These are phyloP conservation scores for Anisogramma anomala DNA, from an alignment of 2,329 filamentous ascomycete species.

Conservation along the genomic window DNA sequence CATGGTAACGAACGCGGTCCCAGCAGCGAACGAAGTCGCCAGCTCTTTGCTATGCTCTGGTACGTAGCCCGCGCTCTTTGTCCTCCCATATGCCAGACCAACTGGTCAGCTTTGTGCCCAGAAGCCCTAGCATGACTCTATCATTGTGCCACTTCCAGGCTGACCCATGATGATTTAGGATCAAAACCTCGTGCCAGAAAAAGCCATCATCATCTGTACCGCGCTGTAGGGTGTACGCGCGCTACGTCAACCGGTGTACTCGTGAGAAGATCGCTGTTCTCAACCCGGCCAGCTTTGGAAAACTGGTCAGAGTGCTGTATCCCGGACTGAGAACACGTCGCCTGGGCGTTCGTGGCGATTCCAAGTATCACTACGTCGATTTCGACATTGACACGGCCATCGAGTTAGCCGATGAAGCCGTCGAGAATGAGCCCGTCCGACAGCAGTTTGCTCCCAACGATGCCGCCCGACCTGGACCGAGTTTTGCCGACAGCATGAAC, in stretches of 20 bases:
- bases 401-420: conserved; percentile 35
- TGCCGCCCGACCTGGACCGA: conserved; percentile 20
- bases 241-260: conserved; percentile 86
- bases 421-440: conserved; percentile 17
- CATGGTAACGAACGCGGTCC: conserved; percentile 70
- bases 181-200: conserved; percentile 58
- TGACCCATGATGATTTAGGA: conserved; percentile 37
- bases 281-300: conserved; percentile 95
- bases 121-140: background rate
- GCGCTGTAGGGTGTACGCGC: conserved; percentile 84
- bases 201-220: conserved; percentile 78
- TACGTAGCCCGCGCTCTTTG: conserved; percentile 31
- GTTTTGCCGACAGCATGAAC: conserved; percentile 18
- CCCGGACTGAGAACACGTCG: conserved; percentile 87
- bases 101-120: background rate
- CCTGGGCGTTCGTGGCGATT: conserved; percentile 87
- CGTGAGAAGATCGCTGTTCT: conserved; percentile 88
- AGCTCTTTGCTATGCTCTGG: conserved; percentile 85
- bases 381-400: conserved; percentile 36
- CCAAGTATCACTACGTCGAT: conserved; percentile 90
- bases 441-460: conserved; percentile 28
- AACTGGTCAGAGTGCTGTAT: conserved; percentile 91
- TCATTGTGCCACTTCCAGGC: conserved; percentile 6
- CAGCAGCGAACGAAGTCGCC: conserved; percentile 71
- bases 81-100: background rate